Evolutionary conservation across 768 basidiomycete species (phyloP).

Genomic region (Termitomyces sp.): DNA sequence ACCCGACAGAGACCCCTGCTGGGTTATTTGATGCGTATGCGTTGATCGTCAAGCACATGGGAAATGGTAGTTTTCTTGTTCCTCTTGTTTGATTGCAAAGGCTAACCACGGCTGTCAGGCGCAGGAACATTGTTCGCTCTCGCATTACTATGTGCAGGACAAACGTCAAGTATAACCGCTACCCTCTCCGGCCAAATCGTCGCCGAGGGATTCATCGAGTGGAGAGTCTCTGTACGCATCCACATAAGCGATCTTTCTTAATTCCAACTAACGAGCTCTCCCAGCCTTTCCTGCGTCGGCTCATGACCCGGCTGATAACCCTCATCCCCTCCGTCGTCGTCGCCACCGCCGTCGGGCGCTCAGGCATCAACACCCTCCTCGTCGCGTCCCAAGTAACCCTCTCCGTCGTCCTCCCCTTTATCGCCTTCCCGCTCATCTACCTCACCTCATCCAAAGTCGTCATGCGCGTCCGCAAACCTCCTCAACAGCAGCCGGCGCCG

Average conservation of each 20-base stretch:
- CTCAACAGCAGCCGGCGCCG: neutral
- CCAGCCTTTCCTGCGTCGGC: conserved; percentile 57
- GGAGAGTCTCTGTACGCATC: conserved; percentile 53
- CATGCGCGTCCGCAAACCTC: conserved; percentile 54
- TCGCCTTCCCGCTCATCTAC: conserved; percentile 68
- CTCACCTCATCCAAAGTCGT: conserved; percentile 57
- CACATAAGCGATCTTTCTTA: neutral
- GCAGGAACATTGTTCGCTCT: conserved; percentile 73
- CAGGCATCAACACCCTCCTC: conserved; percentile 64
- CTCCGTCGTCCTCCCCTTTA: conserved; percentile 71
- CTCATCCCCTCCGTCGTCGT: conserved; percentile 68
- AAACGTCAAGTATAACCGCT: conserved; percentile 74
- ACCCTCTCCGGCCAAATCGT: conserved; percentile 80
- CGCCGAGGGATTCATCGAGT: conserved; percentile 75
- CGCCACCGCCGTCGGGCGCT: conserved; percentile 60
- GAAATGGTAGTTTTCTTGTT: conserved; percentile 36
- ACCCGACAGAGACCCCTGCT: conserved; percentile 35
- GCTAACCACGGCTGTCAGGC: conserved; percentile 31
- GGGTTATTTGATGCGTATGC: conserved; percentile 72
- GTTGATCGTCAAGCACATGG: conserved; percentile 52
- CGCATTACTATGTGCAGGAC: conserved; percentile 70
- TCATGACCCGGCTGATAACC: conserved; percentile 66
- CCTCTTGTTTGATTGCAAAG: neutral
- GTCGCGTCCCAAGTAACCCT: conserved; percentile 76
- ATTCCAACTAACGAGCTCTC: neutral